Percentiles rank a stretch among this genome's conserved stretches.
These are phyloP conservation scores for Sugiyamaella qingdaonensis DNA, from an alignment of 805 yeast species.

Conservation along the genomic window DNA sequence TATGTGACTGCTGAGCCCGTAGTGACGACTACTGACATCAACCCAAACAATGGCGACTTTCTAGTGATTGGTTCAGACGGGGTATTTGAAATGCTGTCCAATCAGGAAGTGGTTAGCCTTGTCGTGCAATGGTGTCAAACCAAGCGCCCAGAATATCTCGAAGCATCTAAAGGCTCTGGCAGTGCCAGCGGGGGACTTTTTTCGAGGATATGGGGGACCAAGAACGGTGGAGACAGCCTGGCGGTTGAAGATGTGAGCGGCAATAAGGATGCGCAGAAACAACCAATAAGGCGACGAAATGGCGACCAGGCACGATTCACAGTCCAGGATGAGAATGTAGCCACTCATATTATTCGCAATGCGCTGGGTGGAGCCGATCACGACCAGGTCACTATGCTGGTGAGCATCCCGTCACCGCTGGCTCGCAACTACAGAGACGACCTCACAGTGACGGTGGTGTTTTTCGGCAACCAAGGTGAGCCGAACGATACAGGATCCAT, in stretches of 20 bases:
- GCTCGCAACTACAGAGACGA: conserved; percentile 94
- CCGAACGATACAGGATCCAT: conserved; percentile 26
- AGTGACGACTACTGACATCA: conserved; percentile 72
- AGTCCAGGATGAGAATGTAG: conserved; percentile 79
- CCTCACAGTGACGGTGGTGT: conserved; percentile 90
- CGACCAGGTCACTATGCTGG: conserved; percentile 83
- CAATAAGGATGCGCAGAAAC: conserved; percentile 54
- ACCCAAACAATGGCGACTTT: conserved; percentile 71
- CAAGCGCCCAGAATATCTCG: conserved; percentile 38
- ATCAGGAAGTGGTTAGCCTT: conserved; percentile 87
- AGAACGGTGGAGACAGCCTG: conserved; percentile 3
- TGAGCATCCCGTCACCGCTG: conserved; percentile 86
- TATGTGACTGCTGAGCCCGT: conserved; percentile 97
- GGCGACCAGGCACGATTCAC: conserved; percentile 24
- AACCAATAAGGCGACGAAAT: conserved; percentile 56
- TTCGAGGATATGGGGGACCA: conserved; percentile 7
- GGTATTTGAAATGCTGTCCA: conserved; percentile 81
- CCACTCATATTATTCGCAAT: conserved; percentile 90
- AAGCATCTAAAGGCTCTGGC: conserved; percentile 6
- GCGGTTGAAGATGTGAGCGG: conserved; percentile 37
- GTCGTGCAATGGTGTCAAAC: conserved; percentile 92
- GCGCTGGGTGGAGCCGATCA: conserved; percentile 87
- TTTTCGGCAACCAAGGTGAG: conserved; percentile 58
- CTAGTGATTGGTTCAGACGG: conserved; percentile 94
- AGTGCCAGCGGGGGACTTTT: conserved; percentile 9